phyloP scores from a whole-genome alignment of 2,329 filamentous ascomycete genomes.

The Plenodomus biglobosus region DNA sequence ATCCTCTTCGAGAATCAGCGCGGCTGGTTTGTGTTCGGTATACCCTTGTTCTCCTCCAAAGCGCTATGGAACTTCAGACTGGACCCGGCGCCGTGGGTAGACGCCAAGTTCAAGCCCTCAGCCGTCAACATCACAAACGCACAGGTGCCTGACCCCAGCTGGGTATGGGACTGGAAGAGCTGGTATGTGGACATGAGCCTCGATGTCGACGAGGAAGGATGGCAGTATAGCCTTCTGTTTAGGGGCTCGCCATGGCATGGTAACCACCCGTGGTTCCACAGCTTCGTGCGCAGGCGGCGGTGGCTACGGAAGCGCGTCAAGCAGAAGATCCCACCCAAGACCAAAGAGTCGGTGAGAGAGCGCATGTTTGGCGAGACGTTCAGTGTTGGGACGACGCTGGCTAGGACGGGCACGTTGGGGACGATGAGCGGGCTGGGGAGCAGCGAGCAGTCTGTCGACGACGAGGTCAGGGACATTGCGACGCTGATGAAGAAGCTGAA shows the following conservation, averaged over 20 bases:
- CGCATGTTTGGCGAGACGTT: conserved; percentile 44
- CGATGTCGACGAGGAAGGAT: conserved; percentile 84
- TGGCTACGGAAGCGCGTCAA: conserved; percentile 84
- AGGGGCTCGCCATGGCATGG: conserved; percentile 71
- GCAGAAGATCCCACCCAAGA: conserved; percentile 49
- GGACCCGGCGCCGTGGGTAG: conserved; percentile 87
- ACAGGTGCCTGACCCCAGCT: conserved; percentile 90
- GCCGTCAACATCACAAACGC: conserved; percentile 77
- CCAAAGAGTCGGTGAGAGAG: conserved; percentile 33
- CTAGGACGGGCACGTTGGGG: conserved; percentile 41
- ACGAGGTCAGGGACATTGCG: conserved; percentile 65
- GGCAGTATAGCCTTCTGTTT: conserved; percentile 95
- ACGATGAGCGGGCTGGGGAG: conserved; percentile 47
- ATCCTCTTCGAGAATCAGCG: conserved; percentile 95
- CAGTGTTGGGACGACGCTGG: conserved; percentile 41
- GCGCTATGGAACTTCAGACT: conserved; percentile 73
- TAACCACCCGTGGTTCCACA: conserved; percentile 87
- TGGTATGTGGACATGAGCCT: conserved; percentile 79
- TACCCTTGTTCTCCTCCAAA: conserved; percentile 83
- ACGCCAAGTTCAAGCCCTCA: conserved; percentile 56
- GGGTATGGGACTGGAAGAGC: conserved; percentile 81
- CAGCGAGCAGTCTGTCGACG: conserved; percentile 45
- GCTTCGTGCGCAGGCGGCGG: conserved; percentile 84
- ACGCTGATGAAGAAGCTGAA: conserved; percentile 70
- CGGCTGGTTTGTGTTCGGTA: conserved; percentile 84